phyloP scores from a whole-genome alignment of 345 rosid species.

The Combretum micranthum region DNA sequence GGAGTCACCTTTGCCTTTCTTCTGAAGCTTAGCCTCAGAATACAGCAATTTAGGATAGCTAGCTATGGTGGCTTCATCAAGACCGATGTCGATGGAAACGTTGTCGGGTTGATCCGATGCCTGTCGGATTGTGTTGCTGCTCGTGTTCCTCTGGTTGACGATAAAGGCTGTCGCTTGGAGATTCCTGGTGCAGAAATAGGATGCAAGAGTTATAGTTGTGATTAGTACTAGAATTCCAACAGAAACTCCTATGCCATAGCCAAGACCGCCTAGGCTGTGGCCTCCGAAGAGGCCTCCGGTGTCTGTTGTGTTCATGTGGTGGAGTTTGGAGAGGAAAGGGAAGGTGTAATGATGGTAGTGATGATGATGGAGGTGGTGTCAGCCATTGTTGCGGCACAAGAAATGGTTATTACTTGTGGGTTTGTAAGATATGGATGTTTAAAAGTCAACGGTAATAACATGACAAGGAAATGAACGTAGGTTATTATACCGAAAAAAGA shows the following conservation, averaged over 20 bases:
- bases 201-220: constrained; percentile 31
- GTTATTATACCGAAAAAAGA: no score
- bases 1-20: constrained; percentile 17
- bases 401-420: constrained; percentile 8
- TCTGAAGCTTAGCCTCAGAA: constrained; percentile 42
- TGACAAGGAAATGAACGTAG: background rate
- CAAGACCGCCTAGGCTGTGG: constrained; percentile 25
- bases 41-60: constrained; percentile 71
- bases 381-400: constrained; percentile 25
- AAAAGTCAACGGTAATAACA: constrained; percentile 39
- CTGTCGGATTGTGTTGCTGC: constrained; percentile 5
- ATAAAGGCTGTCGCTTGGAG: background rate
- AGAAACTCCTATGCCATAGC: constrained; percentile 38
- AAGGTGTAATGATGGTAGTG: background rate
- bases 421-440: background rate
- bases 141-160: constrained; percentile 2
- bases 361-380: constrained; percentile 11
- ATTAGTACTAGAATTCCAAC: constrained; percentile 36
- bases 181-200: constrained; percentile 34
- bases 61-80: constrained; percentile 62
- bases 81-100: constrained; percentile 38
- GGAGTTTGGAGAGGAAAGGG: constrained; percentile 1
- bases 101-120: constrained; percentile 5
- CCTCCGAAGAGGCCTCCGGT: constrained; percentile 12
- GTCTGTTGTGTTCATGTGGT: constrained; percentile 13